Evolutionary conservation across 2,329 filamentous ascomycete species (phyloP), one percentile per base, ranked within the genome.

Genomic region (Fusarium irregulare): DNA sequence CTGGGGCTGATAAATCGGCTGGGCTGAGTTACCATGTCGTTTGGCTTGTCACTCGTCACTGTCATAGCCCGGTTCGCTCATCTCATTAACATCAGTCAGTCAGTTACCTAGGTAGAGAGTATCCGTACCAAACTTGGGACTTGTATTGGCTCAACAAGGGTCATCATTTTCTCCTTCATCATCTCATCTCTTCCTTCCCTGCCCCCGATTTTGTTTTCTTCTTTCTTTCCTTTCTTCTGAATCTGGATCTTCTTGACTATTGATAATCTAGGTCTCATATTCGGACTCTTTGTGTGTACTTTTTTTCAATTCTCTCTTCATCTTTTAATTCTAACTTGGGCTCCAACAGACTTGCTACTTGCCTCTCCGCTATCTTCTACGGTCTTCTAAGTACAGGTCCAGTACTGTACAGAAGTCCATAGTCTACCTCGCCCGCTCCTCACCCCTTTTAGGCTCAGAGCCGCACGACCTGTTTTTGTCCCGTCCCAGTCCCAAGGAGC

Each of bases 1-100:
- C 34, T 57, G 45, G 45, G 54, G 73, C 71, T 75, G 70, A 76
- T 77, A 76, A 78, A 78, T 76, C 75, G 74, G 58, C 54, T 56
- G 60, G 54, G 56, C 56, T 59, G 56, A 56, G 56, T 28, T 34
- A n/a, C 34, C 34, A 37, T 42, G 58, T 58, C 28, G 46, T 61
- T 70, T 55, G 59, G 55, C 66, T 64, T 64, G 66, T 69, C 61
- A 65, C 63, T 66, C 64, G 60, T 68, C 62, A 72, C 56, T 66
- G 56, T 34, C 61, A 55, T 44, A 66, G 63, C 63, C 61, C 54
- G 61, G 62, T 66, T 65, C 41, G 28, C 44, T 63, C 60, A 64
- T 65, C 54, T 65, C 61, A 60, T 65, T 60, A 56, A 60, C 30
- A 37, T 37, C 34, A 37, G 21, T 53, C 49, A 45, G 25, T 54